These are phyloP conservation scores for Fistulinella cinereoalba DNA, from an alignment of 1,284 basidiomycete species.

Conservation along the genomic window DNA sequence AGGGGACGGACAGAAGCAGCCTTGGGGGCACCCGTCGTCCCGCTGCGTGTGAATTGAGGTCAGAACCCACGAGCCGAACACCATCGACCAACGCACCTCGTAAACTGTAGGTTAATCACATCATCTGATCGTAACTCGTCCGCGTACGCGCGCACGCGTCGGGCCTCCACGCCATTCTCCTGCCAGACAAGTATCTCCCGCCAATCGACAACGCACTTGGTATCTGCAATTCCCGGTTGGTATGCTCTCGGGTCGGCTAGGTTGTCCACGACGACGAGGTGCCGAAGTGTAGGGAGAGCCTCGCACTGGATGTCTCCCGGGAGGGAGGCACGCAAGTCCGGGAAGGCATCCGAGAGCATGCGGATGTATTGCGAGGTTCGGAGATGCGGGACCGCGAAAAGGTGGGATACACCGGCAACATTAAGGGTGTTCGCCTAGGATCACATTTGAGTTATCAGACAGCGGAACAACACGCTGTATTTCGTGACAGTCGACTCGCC, in stretches of 20 bases:
- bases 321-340: slow-evolving; percentile 48
- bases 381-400: slow-evolving; percentile 72
- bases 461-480: too few species aligned
- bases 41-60: slow-evolving; percentile 43
- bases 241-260: slow-evolving; percentile 39
- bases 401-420: slow-evolving; percentile 64
- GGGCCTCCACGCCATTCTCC: slow-evolving; percentile 45
- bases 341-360: slow-evolving; percentile 57
- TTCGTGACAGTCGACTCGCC: too few species aligned
- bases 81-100: slow-evolving; percentile 51
- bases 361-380: slow-evolving; percentile 61
- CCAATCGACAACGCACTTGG: slow-evolving; percentile 61
- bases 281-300: slow-evolving; percentile 60
- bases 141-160: slow-evolving; percentile 41
- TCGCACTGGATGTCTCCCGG: slow-evolving; percentile 62
- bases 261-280: slow-evolving; percentile 71
- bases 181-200: slow-evolving; percentile 63
- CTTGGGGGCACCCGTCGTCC: slow-evolving; percentile 77
- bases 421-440: slow-evolving; percentile 59
- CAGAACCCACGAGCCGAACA: background rate
- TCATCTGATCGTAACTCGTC: slow-evolving; percentile 55
- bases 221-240: slow-evolving; percentile 41
- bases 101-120: slow-evolving; percentile 80
- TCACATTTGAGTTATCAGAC: too few species aligned
- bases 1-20: slow-evolving; percentile 64